Base-by-base conservation (phyloP, 2,329 filamentous ascomycete genomes). In the Graphilbum sp. region DNA sequence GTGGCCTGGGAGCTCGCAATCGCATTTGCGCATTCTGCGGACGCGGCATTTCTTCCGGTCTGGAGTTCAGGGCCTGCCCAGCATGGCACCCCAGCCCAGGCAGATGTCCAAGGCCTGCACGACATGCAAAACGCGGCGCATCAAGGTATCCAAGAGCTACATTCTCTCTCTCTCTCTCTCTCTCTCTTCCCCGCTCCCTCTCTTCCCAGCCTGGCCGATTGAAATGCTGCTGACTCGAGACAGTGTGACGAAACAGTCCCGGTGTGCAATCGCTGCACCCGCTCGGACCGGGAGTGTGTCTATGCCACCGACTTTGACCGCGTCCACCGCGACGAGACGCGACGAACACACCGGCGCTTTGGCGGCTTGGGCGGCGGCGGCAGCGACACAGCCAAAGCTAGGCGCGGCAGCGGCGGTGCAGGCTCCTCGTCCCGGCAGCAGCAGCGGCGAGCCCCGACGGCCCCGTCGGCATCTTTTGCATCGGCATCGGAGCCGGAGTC, bases 301-400 rank as follows among this genome's bases (percentile, higher is more conserved):
- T 42, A 42, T 29, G 40, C 40, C 10, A 39, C 37, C 16, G 40
- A 42, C 8, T 42, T 42, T 10, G 40, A 42, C 33, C 36, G 38
- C 7, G 37, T 42, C 23, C 40, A 42, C 25, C 40, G 40, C 13
- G 40, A 42, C 13, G 30, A 42, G 31, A 42, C 40, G 4, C 12
- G 33, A 2, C 30, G 36, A 9, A 42, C 36, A 4, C 30, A 36
- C 13, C 40, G 33, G 2, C 36, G 40, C 8, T 30, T 42, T 31
- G 19, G 30, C 12, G 29, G 32, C 21, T n/a, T 18, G 13, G 21
- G n/a, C 27, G 17, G 27, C 18, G 18, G 18, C 19, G 27, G 3
- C 11, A 21, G 13, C 8, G n/a, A 4, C n/a, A 32, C 30, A 9
- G 16, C n/a, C n/a, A n/a, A n/a, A n/a, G n/a, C n/a, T n/a, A n/a